Conservation (phyloP, 2,329 filamentous ascomycete species). For the Huntiella abstrusa region DNA sequence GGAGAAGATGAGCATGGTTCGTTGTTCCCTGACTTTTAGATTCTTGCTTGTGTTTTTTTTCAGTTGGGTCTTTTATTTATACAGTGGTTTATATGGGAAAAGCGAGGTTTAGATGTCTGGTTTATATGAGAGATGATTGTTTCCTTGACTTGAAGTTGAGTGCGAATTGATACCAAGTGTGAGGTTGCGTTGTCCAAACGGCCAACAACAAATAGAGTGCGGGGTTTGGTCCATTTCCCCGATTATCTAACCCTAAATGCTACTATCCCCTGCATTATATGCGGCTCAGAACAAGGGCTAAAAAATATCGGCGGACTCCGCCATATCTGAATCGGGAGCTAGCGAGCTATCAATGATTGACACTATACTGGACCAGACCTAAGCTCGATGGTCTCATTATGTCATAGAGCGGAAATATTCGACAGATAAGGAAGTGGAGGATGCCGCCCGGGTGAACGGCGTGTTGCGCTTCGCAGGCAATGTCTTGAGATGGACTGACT, state of each 20-base stretch:
- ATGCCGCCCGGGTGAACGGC: not conserved
- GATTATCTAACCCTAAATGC: too few relatives aligned
- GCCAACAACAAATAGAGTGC: too few relatives aligned
- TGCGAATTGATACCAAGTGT: too few relatives aligned
- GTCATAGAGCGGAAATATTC: too few relatives aligned
- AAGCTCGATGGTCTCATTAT: too few relatives aligned
- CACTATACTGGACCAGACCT: too few relatives aligned
- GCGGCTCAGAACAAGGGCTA: too few relatives aligned
- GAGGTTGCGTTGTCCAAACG: too few relatives aligned
- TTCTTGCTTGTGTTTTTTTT: not conserved
- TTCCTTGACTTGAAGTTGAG: not conserved
- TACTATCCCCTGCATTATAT: too few relatives aligned
- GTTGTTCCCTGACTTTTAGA: constrained; percentile 57
- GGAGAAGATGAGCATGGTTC: constrained; percentile 70
- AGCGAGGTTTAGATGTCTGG: not conserved
- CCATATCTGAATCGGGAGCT: not conserved
- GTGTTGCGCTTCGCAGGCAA: not conserved
- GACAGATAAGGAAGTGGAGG: too few relatives aligned
- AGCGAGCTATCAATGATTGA: not conserved
- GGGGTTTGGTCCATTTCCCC: too few relatives aligned
- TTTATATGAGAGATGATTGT: not conserved
- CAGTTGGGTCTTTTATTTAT: not conserved
- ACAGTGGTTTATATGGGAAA: not conserved
- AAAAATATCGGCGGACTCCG: too few relatives aligned
- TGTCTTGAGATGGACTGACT: not conserved